These are phyloP conservation scores for Neofusicoccum sp. DNA, from an alignment of 2,329 filamentous ascomycete genomes.

Conservation along the genomic window DNA sequence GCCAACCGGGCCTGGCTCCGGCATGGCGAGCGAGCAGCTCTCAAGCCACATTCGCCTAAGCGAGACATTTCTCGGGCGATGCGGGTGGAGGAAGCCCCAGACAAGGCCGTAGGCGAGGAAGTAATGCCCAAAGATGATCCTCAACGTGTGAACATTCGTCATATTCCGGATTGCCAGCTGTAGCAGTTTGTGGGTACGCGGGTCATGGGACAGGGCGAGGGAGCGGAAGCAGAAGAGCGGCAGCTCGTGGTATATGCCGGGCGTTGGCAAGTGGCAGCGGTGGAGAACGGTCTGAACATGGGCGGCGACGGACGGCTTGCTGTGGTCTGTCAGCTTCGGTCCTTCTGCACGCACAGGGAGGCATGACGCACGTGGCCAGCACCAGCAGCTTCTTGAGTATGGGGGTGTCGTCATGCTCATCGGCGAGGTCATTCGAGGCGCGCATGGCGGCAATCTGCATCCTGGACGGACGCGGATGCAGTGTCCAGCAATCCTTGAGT, in stretches of 20 bases:
- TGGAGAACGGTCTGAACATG: constrained; percentile 46
- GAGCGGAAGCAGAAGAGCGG: constrained; percentile 40
- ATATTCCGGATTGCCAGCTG: constrained; percentile 40
- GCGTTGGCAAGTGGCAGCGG: constrained; percentile 47
- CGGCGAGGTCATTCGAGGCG: constrained; percentile 13
- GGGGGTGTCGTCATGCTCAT: constrained; percentile 43
- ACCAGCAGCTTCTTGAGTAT: constrained; percentile 44
- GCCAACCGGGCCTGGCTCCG: constrained; percentile 21
- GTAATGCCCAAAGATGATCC: constrained; percentile 46
- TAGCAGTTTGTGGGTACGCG: constrained; percentile 40
- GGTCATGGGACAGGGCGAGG: constrained; percentile 41
- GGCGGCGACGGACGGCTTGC: constrained; percentile 41
- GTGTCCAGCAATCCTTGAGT: constrained; percentile 39
- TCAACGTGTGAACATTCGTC: constrained; percentile 43
- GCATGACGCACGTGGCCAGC: constrained; percentile 35
- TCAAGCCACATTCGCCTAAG: constrained; percentile 48
- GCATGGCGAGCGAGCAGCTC: constrained; percentile 37
- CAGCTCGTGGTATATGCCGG: constrained; percentile 45
- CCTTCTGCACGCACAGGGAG: background rate
- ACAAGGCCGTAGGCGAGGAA: constrained; percentile 41
- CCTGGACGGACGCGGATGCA: constrained; percentile 23
- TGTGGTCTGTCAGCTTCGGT: constrained; percentile 23
- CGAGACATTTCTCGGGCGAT: constrained; percentile 27
- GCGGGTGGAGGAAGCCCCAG: constrained; percentile 38
- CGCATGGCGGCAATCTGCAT: constrained; percentile 18